A percentile compares a stretch with the other conserved stretches of the same genome.
Conservation (phyloP, 345 rosid species). For the Bruguiera gymnorhiza region DNA sequence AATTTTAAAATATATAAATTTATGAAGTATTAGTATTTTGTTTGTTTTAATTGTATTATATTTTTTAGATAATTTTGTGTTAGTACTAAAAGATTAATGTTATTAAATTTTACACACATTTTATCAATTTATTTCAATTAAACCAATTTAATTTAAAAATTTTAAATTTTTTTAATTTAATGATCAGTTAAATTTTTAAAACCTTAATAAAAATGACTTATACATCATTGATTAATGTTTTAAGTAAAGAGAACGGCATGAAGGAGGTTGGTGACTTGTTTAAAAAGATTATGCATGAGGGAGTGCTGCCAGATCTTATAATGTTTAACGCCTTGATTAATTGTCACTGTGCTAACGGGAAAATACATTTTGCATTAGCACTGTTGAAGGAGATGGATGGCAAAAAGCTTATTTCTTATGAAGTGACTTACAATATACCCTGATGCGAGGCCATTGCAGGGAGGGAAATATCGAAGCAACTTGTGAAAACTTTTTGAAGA, state of each 20-base stretch:
- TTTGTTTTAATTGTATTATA: too few relatives aligned
- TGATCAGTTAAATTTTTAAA: too few relatives aligned
- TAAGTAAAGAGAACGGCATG: slow-evolving; percentile 56
- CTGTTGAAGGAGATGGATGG: slow-evolving; percentile 70
- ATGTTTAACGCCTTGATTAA: slow-evolving; percentile 75
- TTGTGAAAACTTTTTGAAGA: slow-evolving; percentile 63
- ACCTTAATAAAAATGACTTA: slow-evolving; percentile 45
- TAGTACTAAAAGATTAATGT: too few relatives aligned
- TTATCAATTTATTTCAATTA: too few relatives aligned
- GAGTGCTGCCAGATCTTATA: slow-evolving; percentile 55
- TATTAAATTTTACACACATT: too few relatives aligned
- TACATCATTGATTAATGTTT: slow-evolving; percentile 68
- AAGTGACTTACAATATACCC: slow-evolving; percentile 81
- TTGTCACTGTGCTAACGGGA: slow-evolving; percentile 70
- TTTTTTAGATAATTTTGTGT: too few relatives aligned
- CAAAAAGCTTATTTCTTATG: slow-evolving; percentile 66
- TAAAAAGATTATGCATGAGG: slow-evolving; percentile 42
- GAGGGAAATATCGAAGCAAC: slow-evolving; percentile 85
- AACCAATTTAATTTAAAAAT: too few relatives aligned
- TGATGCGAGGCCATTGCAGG: slow-evolving; percentile 75
- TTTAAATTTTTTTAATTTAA: too few relatives aligned
- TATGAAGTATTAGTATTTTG: too few relatives aligned
- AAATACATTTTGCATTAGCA: slow-evolving; percentile 57
- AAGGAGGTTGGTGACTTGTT: slow-evolving; percentile 69
- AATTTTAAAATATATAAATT: too few relatives aligned